Evolutionary conservation across 78 protist species (phyloP).

Genomic region (Chrysochromulina parva): DNA sequence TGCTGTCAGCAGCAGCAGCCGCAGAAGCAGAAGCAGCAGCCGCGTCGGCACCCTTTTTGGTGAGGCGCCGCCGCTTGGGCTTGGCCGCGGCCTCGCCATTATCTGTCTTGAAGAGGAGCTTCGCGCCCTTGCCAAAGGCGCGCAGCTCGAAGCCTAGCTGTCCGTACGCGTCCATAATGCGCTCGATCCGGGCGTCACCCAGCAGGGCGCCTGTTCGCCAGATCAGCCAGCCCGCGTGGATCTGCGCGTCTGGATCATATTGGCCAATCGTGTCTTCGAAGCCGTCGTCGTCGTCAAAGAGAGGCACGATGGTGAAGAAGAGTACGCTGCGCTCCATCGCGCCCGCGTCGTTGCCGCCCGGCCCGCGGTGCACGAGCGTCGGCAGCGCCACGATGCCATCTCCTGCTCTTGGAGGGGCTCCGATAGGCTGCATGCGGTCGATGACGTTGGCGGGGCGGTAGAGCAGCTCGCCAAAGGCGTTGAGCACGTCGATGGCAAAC

Average conservation of each 20-base stretch:
- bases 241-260: constrained; percentile 1
- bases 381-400: not conserved
- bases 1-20: too few relatives aligned
- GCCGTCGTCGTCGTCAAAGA: not conserved
- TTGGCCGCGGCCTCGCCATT: too few relatives aligned
- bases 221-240: constrained; percentile 3
- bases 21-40: too few relatives aligned
- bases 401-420: not conserved
- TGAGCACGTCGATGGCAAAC: not conserved
- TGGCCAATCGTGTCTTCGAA: not conserved
- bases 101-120: too few relatives aligned
- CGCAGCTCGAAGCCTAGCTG: too few relatives aligned
- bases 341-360: constrained; percentile 9
- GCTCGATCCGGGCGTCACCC: not conserved
- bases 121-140: too few relatives aligned
- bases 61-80: too few relatives aligned
- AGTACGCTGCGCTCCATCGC: not conserved
- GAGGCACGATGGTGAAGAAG: not conserved
- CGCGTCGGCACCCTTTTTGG: too few relatives aligned
- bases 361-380: constrained; percentile 9
- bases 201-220: not conserved
- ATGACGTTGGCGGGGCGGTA: not conserved
- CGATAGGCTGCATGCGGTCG: not conserved
- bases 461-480: not conserved
- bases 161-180: too few relatives aligned